These are phyloP conservation scores for Mortierella sp. DNA, from an alignment of 371 early-diverging fungal species.

Conservation along the genomic window DNA sequence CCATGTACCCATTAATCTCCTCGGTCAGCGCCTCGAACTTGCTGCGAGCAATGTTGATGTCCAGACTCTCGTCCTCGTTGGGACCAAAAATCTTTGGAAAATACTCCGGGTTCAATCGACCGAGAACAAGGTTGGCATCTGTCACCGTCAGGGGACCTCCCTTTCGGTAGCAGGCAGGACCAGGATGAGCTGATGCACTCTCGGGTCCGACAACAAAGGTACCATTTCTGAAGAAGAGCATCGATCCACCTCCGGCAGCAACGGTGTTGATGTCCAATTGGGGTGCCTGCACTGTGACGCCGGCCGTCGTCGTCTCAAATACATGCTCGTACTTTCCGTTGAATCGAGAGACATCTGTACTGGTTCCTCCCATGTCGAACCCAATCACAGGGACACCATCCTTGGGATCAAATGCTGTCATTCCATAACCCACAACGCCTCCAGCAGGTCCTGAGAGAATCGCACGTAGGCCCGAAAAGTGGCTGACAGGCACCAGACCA, in stretches of 20 bases:
- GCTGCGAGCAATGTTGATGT: constrained; percentile 68
- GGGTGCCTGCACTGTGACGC: constrained; percentile 94
- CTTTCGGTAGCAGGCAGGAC: constrained; percentile 95
- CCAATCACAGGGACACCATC: constrained; percentile 85
- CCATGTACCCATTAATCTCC: constrained; percentile 67
- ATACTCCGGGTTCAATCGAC: constrained; percentile 86
- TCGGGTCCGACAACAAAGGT: constrained; percentile 96
- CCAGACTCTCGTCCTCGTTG: constrained; percentile 86
- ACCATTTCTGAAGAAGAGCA: constrained; percentile 91
- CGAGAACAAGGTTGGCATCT: constrained; percentile 93
- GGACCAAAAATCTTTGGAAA: constrained; percentile 97
- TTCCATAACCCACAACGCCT: constrained; percentile 94
- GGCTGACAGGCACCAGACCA: constrained; percentile 86
- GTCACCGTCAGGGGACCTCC: constrained; percentile 94
- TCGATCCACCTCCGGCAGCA: constrained; percentile 97
- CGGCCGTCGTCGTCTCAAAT: constrained; percentile 94
- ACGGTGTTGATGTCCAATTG: constrained; percentile 97
- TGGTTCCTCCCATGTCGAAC: constrained; percentile 97
- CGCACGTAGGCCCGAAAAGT: constrained; percentile 89
- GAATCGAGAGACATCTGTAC: constrained; percentile 95
- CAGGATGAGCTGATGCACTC: constrained; percentile 96
- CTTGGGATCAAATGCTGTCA: constrained; percentile 76
- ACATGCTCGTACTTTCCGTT: constrained; percentile 93
- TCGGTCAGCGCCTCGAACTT: constrained; percentile 75
- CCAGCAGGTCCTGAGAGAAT: constrained; percentile 97